Conservation (phyloP, 176 grass and related monocot genomes). For the Neostapfia colusana region DNA sequence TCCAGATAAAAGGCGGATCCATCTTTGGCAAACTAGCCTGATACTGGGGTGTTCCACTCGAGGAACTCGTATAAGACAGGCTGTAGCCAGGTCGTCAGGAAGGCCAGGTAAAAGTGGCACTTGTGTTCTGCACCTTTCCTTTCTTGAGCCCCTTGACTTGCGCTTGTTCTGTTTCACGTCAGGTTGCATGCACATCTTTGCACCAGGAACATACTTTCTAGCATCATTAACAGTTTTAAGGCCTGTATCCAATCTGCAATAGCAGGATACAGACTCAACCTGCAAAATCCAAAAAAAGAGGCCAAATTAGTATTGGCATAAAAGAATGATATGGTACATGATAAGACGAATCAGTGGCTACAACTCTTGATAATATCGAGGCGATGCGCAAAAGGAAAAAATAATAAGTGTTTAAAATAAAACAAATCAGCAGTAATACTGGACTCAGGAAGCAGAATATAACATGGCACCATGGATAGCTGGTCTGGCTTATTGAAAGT, state of each 20-base stretch:
- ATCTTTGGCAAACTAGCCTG: constrained; percentile 73
- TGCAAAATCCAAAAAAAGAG: constrained; percentile 36
- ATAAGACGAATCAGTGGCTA: neutral
- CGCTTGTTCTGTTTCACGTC: constrained; percentile 64
- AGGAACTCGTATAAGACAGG: constrained; percentile 74
- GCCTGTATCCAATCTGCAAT: constrained; percentile 79
- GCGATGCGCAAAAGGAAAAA: neutral
- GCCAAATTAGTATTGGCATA: neutral
- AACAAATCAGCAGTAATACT: neutral
- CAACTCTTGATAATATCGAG: neutral
- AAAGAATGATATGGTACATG: neutral
- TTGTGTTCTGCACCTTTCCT: constrained; percentile 57
- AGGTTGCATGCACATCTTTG: constrained; percentile 80
- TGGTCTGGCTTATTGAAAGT: neutral
- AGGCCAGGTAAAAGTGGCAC: constrained; percentile 77
- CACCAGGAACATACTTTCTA: constrained; percentile 77
- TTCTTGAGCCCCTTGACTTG: constrained; percentile 52
- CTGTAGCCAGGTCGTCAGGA: constrained; percentile 86
- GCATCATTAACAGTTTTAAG: constrained; percentile 84
- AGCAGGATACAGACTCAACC: constrained; percentile 82
- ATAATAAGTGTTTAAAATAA: constrained; percentile 2
- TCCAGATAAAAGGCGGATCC: constrained; percentile 73
- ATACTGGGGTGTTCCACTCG: constrained; percentile 66
- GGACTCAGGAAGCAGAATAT: neutral
- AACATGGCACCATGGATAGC: neutral